Percentiles rank a stretch among this genome's conserved stretches.
phyloP scores from a whole-genome alignment of 2,329 filamentous ascomycete species.

The Aspergillus candidus region DNA sequence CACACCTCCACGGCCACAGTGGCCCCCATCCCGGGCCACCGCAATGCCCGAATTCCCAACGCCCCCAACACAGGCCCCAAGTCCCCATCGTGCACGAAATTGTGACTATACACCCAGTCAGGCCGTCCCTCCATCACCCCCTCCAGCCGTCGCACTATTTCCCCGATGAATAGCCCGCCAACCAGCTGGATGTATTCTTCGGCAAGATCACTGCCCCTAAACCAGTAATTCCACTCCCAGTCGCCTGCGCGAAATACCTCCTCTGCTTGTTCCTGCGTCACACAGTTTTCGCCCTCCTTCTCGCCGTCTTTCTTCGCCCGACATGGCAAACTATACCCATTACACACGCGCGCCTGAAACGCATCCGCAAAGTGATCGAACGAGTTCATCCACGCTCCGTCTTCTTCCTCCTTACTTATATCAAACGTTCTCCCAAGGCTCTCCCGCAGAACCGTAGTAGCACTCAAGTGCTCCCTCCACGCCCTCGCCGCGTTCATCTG shows the following conservation, averaged over 20 bases:
- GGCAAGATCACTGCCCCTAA: slow-evolving; percentile 29
- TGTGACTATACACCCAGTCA: slow-evolving; percentile 28
- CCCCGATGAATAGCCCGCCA: slow-evolving; percentile 34
- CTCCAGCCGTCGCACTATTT: slow-evolving; percentile 28
- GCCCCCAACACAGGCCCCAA: slow-evolving; percentile 32
- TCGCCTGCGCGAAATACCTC: slow-evolving; percentile 37
- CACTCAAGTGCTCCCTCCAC: slow-evolving; percentile 32
- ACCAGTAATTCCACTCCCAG: slow-evolving; percentile 40
- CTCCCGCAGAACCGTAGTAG: slow-evolving; percentile 25
- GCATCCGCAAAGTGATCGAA: slow-evolving; percentile 39
- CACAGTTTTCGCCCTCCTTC: slow-evolving; percentile 23
- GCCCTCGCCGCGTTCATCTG: slow-evolving; percentile 23
- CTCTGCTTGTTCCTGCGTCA: slow-evolving; percentile 27
- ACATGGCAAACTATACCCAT: slow-evolving; percentile 35
- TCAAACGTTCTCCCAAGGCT: slow-evolving; percentile 26
- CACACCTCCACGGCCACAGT: slow-evolving; percentile 37
- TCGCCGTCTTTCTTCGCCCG: slow-evolving; percentile 6
- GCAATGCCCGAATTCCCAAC: slow-evolving; percentile 29
- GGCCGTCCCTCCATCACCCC: slow-evolving; percentile 20
- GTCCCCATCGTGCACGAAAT: slow-evolving; percentile 36
- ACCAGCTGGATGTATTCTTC: slow-evolving; percentile 33
- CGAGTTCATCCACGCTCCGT: slow-evolving; percentile 26
- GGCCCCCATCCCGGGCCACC: slow-evolving; percentile 38
- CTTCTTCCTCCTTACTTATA: slow-evolving; percentile 15
- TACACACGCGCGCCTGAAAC: slow-evolving; percentile 37